phyloP scores from a whole-genome alignment of 1,139 yeast genomes.

The Lodderomyces pseudojiufengensis region DNA sequence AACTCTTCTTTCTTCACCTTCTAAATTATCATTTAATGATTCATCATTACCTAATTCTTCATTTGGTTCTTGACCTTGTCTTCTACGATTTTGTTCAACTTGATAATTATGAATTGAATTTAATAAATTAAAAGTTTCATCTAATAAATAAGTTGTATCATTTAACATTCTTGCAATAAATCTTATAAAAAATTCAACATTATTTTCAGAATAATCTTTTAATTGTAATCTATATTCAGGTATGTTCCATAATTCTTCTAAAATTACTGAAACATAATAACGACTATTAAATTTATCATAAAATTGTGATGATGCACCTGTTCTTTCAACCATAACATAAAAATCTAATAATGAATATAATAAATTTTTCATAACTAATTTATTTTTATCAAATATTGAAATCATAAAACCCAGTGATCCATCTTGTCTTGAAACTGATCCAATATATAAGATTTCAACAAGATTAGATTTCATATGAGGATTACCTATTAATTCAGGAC shows the following conservation, averaged over 20 bases:
- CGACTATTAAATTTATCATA: conserved; percentile 93
- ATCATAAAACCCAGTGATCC: conserved; percentile 73
- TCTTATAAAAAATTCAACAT: conserved; percentile 80
- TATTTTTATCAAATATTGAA: conserved; percentile 59
- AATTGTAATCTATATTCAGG: conserved; percentile 66
- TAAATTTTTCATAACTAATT: conserved; percentile 60
- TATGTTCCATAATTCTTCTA: conserved; percentile 81
- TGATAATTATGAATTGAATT: conserved; percentile 75
- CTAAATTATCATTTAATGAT: conserved; percentile 55
- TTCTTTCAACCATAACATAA: conserved; percentile 91
- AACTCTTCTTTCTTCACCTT: conserved; percentile 71
- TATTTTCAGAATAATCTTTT: conserved; percentile 57
- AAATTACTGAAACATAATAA: conserved; percentile 76
- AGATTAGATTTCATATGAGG: conserved; percentile 89
- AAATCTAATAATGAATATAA: conserved; percentile 82
- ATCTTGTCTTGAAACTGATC: conserved; percentile 57
- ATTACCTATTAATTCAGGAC: conserved; percentile 83
- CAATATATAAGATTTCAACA: conserved; percentile 76
- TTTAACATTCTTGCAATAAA: conserved; percentile 93
- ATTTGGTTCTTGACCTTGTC: conserved; percentile 23
- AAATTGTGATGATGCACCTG: conserved; percentile 93
- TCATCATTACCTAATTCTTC: conserved; percentile 54
- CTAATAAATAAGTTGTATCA: conserved; percentile 87
- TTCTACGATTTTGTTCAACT: conserved; percentile 42
- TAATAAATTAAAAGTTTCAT: conserved; percentile 82